Percentiles rank a stretch among this genome's conserved stretches.
Conservation (phyloP, 495 filamentous ascomycete genomes). For the Trichocladium antarcticum region DNA sequence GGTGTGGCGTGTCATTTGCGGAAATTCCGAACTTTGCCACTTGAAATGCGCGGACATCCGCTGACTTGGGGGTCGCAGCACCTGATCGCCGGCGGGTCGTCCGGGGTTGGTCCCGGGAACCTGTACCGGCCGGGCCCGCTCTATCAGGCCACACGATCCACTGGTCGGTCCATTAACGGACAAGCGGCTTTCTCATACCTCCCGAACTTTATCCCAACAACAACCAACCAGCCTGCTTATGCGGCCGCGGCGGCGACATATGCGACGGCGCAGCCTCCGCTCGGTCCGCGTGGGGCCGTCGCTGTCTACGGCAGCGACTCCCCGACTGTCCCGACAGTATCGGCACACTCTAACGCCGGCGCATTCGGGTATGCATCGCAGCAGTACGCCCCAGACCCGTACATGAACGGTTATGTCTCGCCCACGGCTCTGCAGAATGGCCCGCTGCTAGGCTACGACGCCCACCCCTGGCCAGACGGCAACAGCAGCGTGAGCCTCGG, state of each 20-base stretch:
- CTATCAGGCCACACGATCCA: slow-evolving; percentile 1
- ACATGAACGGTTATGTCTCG: slow-evolving; percentile 9
- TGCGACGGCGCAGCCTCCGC: background rate
- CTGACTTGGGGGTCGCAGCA: slow-evolving; percentile 6
- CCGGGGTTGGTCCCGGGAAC: background rate
- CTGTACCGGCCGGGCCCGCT: slow-evolving; percentile 2
- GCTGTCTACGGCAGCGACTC: background rate
- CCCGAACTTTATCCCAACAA: background rate
- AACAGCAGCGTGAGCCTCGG: background rate
- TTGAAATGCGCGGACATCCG: background rate
- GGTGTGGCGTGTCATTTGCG: too few species aligned
- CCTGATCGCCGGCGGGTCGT: background rate
- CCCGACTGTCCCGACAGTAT: slow-evolving; percentile 9
- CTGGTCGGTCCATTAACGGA: background rate
- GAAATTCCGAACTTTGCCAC: too few species aligned
- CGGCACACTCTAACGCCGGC: background rate
- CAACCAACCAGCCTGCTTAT: slow-evolving; percentile 3
- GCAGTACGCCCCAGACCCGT: background rate
- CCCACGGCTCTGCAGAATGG: background rate
- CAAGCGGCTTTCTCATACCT: background rate
- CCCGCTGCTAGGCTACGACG: background rate
- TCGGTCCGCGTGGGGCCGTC: background rate
- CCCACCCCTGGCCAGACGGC: background rate
- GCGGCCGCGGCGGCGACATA: background rate
- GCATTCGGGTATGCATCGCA: slow-evolving; percentile 1